Evolutionary conservation across 495 filamentous ascomycete genomes (phyloP).

Genomic region (Hyaloscypha variabilis): DNA sequence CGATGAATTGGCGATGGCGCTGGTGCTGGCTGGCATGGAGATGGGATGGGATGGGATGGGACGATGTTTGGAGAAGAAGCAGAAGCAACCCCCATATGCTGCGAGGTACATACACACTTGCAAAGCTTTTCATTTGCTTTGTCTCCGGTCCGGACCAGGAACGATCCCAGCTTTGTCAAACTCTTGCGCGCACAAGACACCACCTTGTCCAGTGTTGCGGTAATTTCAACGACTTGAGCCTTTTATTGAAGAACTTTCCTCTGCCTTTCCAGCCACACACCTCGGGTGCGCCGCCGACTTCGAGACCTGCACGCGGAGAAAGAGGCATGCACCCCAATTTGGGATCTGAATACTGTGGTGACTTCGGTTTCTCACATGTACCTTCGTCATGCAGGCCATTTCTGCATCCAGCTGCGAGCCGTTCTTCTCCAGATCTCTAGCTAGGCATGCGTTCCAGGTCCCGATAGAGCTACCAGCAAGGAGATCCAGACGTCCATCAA

Average conservation of each 20-base stretch:
- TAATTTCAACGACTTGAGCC: conserved; percentile 12
- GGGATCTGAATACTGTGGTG: background rate
- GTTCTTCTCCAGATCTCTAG: background rate
- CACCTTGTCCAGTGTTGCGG: conserved; percentile 1
- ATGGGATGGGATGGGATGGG: no score
- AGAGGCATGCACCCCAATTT: background rate
- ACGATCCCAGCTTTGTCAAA: conserved; percentile 4
- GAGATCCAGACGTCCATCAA: background rate
- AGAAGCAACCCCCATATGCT: background rate
- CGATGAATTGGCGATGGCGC: no score
- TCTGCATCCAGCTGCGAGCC: conserved; percentile 1
- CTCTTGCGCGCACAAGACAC: conserved; percentile 12
- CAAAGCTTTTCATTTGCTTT: conserved; percentile 7
- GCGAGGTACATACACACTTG: background rate
- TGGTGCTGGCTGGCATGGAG: background rate
- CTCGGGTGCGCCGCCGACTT: background rate
- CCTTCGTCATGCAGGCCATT: conserved; percentile 19
- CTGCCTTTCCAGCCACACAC: conserved; percentile 2
- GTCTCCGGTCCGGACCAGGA: background rate
- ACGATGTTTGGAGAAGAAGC: no score
- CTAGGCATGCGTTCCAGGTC: no score
- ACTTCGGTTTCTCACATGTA: conserved; percentile 14
- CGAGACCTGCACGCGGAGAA: background rate
- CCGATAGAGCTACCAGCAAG: background rate
- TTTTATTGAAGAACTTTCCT: conserved; percentile 3